Base-by-base conservation (phyloP, 2,329 filamentous ascomycete species). In the Aureobasidium zeae region DNA sequence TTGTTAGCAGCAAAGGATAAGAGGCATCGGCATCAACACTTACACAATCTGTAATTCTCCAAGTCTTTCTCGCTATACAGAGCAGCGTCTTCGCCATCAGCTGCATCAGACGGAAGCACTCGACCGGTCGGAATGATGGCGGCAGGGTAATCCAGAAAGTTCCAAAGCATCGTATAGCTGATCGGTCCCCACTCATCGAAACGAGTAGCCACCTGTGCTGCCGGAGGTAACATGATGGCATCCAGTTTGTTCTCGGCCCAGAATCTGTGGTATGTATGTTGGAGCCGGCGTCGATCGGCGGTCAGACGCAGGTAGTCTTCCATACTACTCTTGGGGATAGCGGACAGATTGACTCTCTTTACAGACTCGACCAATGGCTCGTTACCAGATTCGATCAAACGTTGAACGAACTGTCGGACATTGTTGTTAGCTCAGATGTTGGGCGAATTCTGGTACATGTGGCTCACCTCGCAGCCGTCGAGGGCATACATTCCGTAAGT, bases 111-210 rank as follows among this genome's bases (percentile, higher is more conserved):
- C 1, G 55, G 51, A 32, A 32, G 64, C 1, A 69, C 66, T 30
- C 61, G 55, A 2, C 43, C 43, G 9, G 46, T 45, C 2, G 46
- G 46, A 13, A 48, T 31, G 20, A 45, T 36, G n/a, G 73, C 58
- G 5, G 68, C 71, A 0, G 80, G 76, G 56, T 81, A 82, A 13
- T 48, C 46, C 1, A 48, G 33, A 16, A 48, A 41, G 30, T 48
- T 48, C 39, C 41, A 48, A 22, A 38, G 72, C 1, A 71, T 64
- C 0, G 77, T 81, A 51, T 85, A 85, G 1, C 71, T 48, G 16
- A 45, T 44, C 3, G 47, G 42, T 4, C 32, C 47, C 53, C 53
- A 55, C 19, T 45, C 46, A 42, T 61, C 56, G 21, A 53, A 51
- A 15, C 39, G 45, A 12, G 50, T 28, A 4, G 52, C 52, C 26